Percentiles rank a stretch among this genome's conserved stretches.
Conservation (phyloP, 345 rosid species). For the Hypericum androsaemum region DNA sequence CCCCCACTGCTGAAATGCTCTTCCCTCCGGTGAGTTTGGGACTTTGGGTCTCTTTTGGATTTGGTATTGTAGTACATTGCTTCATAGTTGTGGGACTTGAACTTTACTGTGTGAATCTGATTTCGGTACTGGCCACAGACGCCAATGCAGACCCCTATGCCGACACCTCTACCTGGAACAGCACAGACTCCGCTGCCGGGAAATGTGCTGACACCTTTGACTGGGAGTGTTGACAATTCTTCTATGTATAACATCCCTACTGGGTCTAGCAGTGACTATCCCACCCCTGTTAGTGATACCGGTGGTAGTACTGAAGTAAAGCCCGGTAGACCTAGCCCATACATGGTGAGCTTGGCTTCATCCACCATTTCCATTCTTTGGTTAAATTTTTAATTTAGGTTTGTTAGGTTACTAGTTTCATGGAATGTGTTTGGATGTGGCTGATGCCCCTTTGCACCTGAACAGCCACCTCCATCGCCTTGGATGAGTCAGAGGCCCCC, state of each 20-base stretch:
- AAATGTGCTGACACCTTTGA: conserved; percentile 21
- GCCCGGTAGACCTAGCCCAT: conserved; percentile 71
- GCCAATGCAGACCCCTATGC: conserved; percentile 77
- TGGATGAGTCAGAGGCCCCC: conserved; percentile 74
- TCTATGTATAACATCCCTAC: conserved; percentile 77
- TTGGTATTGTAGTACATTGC: conserved; percentile 7
- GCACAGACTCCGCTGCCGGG: conserved; percentile 24
- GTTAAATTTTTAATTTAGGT: not conserved
- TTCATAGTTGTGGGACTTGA: not conserved
- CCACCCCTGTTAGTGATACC: conserved; percentile 64
- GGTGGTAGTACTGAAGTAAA: conserved; percentile 49
- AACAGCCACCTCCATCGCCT: conserved; percentile 82
- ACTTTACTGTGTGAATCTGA: not conserved
- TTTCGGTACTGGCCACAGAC: conserved; percentile 40
- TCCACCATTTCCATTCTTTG: not conserved
- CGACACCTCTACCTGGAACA: conserved; percentile 60
- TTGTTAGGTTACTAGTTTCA: not conserved
- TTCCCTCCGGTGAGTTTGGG: conserved; percentile 65
- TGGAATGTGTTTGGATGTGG: not conserved
- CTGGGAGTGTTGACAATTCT: conserved; percentile 62
- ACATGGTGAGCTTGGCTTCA: conserved; percentile 44
- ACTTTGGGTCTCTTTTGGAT: not conserved
- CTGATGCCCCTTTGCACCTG: conserved; percentile 4
- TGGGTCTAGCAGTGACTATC: conserved; percentile 62
- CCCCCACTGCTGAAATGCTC: conserved; percentile 93